A percentile compares a stretch with the other conserved stretches of the same genome.
Conservation (phyloP, 495 filamentous ascomycete species). For the Parachaetomium inaequale region DNA sequence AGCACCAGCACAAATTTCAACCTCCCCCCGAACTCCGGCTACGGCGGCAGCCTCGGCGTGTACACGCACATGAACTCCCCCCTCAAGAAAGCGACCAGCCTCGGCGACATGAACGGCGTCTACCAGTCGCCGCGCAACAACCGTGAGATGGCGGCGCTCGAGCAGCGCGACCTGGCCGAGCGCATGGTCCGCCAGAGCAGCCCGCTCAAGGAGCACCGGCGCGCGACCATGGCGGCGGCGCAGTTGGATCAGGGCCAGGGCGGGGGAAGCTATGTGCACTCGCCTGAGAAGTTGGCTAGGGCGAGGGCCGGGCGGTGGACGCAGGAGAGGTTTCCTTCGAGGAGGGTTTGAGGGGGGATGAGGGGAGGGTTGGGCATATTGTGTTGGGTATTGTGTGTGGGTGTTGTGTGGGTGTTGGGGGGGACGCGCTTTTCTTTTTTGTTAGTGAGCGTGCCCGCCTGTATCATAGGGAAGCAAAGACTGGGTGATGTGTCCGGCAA, state of each 20-base stretch:
- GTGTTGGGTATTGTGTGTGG: no score
- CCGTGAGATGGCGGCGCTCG: slow-evolving; percentile 51
- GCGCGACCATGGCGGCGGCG: slow-evolving; percentile 1
- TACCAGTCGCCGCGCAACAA: slow-evolving; percentile 47
- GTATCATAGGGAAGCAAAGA: not conserved
- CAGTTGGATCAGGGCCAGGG: not conserved
- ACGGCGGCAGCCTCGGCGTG: slow-evolving; percentile 75
- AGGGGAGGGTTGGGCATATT: no score
- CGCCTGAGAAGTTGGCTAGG: slow-evolving; percentile 28
- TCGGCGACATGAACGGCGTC: slow-evolving; percentile 39
- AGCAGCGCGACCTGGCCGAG: slow-evolving; percentile 39
- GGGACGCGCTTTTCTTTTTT: no score
- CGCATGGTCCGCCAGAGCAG: slow-evolving; percentile 30
- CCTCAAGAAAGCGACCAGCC: slow-evolving; percentile 59
- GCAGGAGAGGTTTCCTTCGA: slow-evolving; percentile 44
- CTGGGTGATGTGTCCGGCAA: not conserved
- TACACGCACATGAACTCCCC: slow-evolving; percentile 79
- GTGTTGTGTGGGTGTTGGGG: no score
- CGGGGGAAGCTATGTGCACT: slow-evolving; percentile 13
- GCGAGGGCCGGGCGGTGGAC: slow-evolving; percentile 28
- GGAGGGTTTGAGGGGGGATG: slow-evolving; percentile 20
- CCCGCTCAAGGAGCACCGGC: slow-evolving; percentile 26
- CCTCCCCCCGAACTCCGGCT: slow-evolving; percentile 15
- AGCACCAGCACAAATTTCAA: slow-evolving; percentile 9
- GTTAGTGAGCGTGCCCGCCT: no score